These are phyloP conservation scores for Vanilla planifolia DNA, from an alignment of 106 monocot species.

Conservation along the genomic window DNA sequence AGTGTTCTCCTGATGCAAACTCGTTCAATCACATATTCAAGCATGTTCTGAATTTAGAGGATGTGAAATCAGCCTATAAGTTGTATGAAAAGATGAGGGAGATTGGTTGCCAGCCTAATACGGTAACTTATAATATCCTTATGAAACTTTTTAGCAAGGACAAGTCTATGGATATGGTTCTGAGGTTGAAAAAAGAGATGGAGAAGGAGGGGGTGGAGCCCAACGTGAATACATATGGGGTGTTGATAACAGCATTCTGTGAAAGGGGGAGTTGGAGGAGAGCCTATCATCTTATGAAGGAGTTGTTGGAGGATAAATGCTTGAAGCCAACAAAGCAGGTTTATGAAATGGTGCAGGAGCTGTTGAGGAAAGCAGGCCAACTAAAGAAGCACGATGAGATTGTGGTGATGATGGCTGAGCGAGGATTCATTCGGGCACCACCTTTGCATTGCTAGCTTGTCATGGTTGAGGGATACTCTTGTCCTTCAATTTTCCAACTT, in stretches of 20 bases:
- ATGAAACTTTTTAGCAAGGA: slow-evolving; percentile 67
- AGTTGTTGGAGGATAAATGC: slow-evolving; percentile 84
- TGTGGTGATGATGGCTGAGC: slow-evolving; percentile 55
- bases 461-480: not conserved
- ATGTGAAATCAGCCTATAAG: slow-evolving; percentile 60
- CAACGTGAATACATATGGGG: slow-evolving; percentile 80
- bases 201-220: slow-evolving; percentile 76
- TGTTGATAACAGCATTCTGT: slow-evolving; percentile 65
- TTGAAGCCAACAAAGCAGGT: slow-evolving; percentile 44
- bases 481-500: not conserved
- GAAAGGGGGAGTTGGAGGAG: slow-evolving; percentile 81
- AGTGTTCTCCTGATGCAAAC: slow-evolving; percentile 45
- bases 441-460: slow-evolving; percentile 4
- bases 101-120: slow-evolving; percentile 45
- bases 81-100: slow-evolving; percentile 74
- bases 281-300: slow-evolving; percentile 61
- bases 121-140: slow-evolving; percentile 73
- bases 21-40: slow-evolving; percentile 84
- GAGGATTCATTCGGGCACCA: slow-evolving; percentile 36
- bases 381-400: slow-evolving; percentile 77
- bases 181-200: slow-evolving; percentile 95
- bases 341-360: slow-evolving; percentile 41
- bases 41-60: slow-evolving; percentile 36
- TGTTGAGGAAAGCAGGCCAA: slow-evolving; percentile 64
- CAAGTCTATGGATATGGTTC: slow-evolving; percentile 86